A percentile compares a stretch with the other conserved stretches of the same genome.
phyloP scores from a whole-genome alignment of 148 eudicot genomes.

The Diospyros kaki region DNA sequence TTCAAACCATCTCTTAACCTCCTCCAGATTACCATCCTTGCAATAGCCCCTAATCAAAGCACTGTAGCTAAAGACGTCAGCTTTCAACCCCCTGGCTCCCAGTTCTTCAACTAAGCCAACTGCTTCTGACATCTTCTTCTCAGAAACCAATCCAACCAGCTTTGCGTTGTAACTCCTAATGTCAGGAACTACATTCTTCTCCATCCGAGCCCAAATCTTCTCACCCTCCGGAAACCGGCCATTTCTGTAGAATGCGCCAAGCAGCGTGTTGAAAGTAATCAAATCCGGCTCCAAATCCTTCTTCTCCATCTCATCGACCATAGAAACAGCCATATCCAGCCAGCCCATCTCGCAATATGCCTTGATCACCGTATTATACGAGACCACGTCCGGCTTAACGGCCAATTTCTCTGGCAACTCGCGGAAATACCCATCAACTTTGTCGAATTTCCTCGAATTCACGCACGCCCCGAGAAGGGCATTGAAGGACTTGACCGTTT shows the following conservation, averaged over 20 bases:
- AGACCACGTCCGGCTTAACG: constrained; percentile 38
- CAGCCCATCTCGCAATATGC: constrained; percentile 42
- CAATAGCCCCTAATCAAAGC: constrained; percentile 39
- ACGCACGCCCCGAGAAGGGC: constrained; percentile 63
- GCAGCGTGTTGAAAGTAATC: constrained; percentile 39
- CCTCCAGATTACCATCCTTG: constrained; percentile 32
- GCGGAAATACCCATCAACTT: constrained; percentile 30
- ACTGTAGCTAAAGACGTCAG: constrained; percentile 30
- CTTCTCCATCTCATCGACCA: constrained; percentile 46
- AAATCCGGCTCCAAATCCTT: constrained; percentile 34
- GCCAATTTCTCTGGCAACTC: constrained; percentile 35
- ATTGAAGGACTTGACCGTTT: constrained; percentile 52
- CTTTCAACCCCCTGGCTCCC: constrained; percentile 25
- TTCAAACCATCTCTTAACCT: constrained; percentile 48
- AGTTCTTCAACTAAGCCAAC: constrained; percentile 28
- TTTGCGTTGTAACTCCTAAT: constrained; percentile 35
- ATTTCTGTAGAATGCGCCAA: constrained; percentile 30
- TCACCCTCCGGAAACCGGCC: constrained; percentile 34
- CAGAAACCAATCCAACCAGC: constrained; percentile 34
- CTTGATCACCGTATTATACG: constrained; percentile 42
- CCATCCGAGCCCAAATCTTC: constrained; percentile 45
- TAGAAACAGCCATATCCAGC: constrained; percentile 26
- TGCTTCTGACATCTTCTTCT: constrained; percentile 39
- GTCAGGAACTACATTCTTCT: constrained; percentile 30
- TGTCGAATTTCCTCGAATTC: constrained; percentile 36